Percentiles rank a stretch among this genome's conserved stretches.
These are phyloP conservation scores for Themeda triandra DNA, from an alignment of 176 grass and related monocot species.

Conservation along the genomic window DNA sequence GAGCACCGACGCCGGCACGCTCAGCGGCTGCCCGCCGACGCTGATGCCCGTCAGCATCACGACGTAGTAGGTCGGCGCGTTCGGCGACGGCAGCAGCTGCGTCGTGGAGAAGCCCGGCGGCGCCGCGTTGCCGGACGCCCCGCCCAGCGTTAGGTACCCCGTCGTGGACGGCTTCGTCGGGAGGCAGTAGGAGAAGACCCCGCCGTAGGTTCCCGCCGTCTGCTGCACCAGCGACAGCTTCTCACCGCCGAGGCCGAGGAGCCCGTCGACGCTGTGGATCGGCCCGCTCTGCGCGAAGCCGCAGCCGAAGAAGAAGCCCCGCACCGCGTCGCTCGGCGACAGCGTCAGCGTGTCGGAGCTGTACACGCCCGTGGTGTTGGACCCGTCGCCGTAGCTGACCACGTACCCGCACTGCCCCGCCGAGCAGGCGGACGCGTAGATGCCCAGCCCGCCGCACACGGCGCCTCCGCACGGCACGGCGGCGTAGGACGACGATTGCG, in stretches of 20 bases:
- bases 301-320: slow-evolving; percentile 64
- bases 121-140: background rate
- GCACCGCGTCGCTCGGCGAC: background rate
- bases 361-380: slow-evolving; percentile 68
- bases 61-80: slow-evolving; percentile 61
- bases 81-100: slow-evolving; percentile 47
- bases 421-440: slow-evolving; percentile 43
- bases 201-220: slow-evolving; percentile 43
- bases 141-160: slow-evolving; percentile 73
- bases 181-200: slow-evolving; percentile 88
- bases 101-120: slow-evolving; percentile 41
- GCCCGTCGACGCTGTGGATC: slow-evolving; percentile 53
- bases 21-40: slow-evolving; percentile 56
- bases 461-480: slow-evolving; percentile 59
- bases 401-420: slow-evolving; percentile 51
- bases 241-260: slow-evolving; percentile 70
- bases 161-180: slow-evolving; percentile 43
- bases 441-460: slow-evolving; percentile 39
- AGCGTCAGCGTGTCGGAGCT: slow-evolving; percentile 67
- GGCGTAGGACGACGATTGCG: slow-evolving; percentile 66
- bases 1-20: slow-evolving; percentile 43
- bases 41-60: slow-evolving; percentile 56
- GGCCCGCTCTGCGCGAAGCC: slow-evolving; percentile 59
- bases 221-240: slow-evolving; percentile 55
- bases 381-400: slow-evolving; percentile 74